Evolutionary conservation across 805 yeast genomes (phyloP).

Genomic region (Vanderwaltozyma tropicalis): DNA sequence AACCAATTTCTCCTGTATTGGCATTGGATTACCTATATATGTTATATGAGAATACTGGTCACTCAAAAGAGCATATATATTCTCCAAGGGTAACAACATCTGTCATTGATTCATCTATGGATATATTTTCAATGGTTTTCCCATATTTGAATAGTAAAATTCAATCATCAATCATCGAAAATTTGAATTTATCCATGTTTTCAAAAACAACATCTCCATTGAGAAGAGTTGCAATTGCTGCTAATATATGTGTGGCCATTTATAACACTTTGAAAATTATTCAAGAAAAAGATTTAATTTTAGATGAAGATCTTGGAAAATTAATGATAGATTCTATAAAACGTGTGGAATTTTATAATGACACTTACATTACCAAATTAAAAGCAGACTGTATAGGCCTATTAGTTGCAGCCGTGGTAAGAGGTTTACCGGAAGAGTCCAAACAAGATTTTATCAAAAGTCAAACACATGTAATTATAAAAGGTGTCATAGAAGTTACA

Average conservation of each 20-base stretch:
- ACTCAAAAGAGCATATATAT: conserved; percentile 8
- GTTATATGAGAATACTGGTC: conserved; percentile 16
- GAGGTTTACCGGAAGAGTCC: conserved; percentile 5
- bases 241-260: conserved; percentile 56
- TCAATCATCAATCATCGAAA: conserved; percentile 81
- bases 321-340: conserved; percentile 43
- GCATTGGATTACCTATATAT: conserved; percentile 34
- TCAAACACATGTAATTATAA: conserved; percentile 45
- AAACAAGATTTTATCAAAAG: conserved; percentile 22
- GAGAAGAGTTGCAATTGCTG: conserved; percentile 39
- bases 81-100: conserved; percentile 40
- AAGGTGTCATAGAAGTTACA: conserved; percentile 51
- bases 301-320: conserved; percentile 33
- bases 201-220: conserved; percentile 29
- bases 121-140: conserved; percentile 59
- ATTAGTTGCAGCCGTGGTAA: conserved; percentile 29
- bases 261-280: conserved; percentile 36
- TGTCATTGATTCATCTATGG: conserved; percentile 69
- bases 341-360: conserved; percentile 31
- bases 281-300: conserved; percentile 13
- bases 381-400: conserved; percentile 54
- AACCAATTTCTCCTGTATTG: conserved; percentile 33
- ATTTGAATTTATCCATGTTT: conserved; percentile 47
- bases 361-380: conserved; percentile 33
- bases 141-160: conserved; percentile 66